Base-by-base conservation (phyloP, 2,329 filamentous ascomycete species). In the Clarireedia paspali region DNA sequence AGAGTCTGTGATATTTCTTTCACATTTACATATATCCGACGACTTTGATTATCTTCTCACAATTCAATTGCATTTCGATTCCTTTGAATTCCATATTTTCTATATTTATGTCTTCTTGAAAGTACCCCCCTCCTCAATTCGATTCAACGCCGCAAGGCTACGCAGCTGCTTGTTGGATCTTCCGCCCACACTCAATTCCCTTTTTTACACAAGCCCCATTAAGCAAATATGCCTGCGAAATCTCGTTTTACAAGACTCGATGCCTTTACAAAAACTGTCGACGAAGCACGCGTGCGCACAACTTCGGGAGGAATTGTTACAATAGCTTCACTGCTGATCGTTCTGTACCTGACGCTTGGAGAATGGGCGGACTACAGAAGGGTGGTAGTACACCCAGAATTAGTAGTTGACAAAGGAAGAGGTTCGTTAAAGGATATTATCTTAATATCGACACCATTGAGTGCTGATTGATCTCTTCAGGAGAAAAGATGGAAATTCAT, bases 401-500 rank as follows among this genome's bases (percentile, higher is more conserved):
- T 99, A 65, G 84, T 99, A 58, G 94, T 99, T 20, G 95, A 99
- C 71, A 96, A 97, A 75, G 91, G 91, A 63, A 82, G 94, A 88
- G 91, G 89, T 91, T 77, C 15, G 59, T 47, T 53, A n/a, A 12
- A 34, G 47, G 4, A 38, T 9, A 24, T 17, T 15, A 30, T 46
- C n/a, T n/a, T 2, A 14, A 27, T 23, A 26, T 24, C 50, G 34
- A 2, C 26, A 44, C 17, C 1, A 24, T 14, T 23, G 7, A 34
- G 17, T 26, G 42, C 54, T 56, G 38, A 52, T 54, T 27, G 53
- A 44, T 26, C 24, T 30, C 27, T 51, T n/a, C 64, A 90, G 88
- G 90, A 71, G 91, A 99, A 78, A 90, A 92, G 73, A 97, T 99
- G 92, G 94, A 97, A 72, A 99, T 99, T 63, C 91, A 96, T 71